Evolutionary conservation across 371 early-diverging fungal species (phyloP).

Genomic region (Mortierella sp.): DNA sequence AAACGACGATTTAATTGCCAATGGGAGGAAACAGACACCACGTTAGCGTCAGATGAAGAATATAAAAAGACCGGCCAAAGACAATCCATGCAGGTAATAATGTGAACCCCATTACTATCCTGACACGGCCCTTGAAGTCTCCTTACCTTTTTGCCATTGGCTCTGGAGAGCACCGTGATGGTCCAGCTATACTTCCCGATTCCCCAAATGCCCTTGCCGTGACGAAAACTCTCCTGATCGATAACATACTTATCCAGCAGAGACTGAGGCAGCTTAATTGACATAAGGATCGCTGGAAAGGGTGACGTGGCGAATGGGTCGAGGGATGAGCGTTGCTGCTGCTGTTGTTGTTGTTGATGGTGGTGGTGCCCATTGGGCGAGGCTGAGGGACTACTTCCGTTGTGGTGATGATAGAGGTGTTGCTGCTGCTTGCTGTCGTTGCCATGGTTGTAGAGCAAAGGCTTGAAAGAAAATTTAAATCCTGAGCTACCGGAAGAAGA

Average conservation of each 20-base stretch:
- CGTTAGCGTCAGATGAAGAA: conserved; percentile 8
- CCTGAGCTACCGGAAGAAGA: conserved; percentile 56
- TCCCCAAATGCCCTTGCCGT: conserved; percentile 55
- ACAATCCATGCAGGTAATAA: not conserved
- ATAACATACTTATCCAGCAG: conserved; percentile 53
- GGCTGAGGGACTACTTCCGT: conserved; percentile 17
- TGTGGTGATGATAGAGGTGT: conserved; percentile 26
- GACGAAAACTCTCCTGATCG: conserved; percentile 51
- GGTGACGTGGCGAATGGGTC: conserved; percentile 43
- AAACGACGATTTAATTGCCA: not conserved
- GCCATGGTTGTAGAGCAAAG: conserved; percentile 46
- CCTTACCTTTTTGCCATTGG: conserved; percentile 54
- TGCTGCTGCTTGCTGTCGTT: conserved; percentile 47
- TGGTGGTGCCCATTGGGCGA: conserved; percentile 16
- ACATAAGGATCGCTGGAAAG: conserved; percentile 42
- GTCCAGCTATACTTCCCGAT: conserved; percentile 55
- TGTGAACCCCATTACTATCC: conserved; percentile 7
- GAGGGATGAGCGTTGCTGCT: conserved; percentile 16
- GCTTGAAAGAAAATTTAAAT: conserved; percentile 56
- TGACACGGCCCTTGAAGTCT: not conserved
- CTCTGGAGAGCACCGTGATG: conserved; percentile 39
- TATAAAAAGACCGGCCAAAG: not conserved
- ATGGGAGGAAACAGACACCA: not conserved
- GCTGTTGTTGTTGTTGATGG: conserved; percentile 30
- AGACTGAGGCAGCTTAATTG: conserved; percentile 51